Base-by-base conservation (phyloP, 805 yeast genomes). In the Geotrichum ghanense region DNA sequence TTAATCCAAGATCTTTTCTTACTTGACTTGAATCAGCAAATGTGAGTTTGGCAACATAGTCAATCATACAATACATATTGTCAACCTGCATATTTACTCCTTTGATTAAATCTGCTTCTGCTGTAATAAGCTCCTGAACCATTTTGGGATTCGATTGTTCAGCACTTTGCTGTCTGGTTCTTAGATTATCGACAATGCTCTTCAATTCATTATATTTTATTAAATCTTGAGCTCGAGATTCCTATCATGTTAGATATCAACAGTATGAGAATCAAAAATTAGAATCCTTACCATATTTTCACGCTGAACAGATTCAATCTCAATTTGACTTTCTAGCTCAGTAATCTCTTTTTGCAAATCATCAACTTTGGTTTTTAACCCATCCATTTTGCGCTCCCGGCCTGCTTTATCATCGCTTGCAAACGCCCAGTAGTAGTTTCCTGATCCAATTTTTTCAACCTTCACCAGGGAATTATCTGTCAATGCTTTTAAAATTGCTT, bases 401-500 rank as follows among this genome's bases (percentile, higher is more conserved):
- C 37, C 37, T 31, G 37, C 37, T 31, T 31, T 9, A 5, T 19
- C 37, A 31, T 31, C 37, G 16, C 37, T 31, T 19, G 12, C 16
- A 57, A 72, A 75, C 45, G 73, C 64, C 78, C 79, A 76, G 49
- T 74, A 76, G 2, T 75, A 60, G 45, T 72, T 73, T 12, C 72
- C 65, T 12, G 65, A 63, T 0, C 83, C 83, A 56, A 82, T 76
- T 57, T 77, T 77, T 50, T 74, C 79, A 35, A 68, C 65, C 42
- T 68, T 68, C 5, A 76, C 66, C 27, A 75, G 52, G 20, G 66
- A 71, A 45, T 77, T 81, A 51, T 75, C 79, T 6, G 74, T 54
- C 48, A 76, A 64, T 2, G 57, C 51, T 39, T 71, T 72, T 7
- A 76, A 52, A 1, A 76, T 51, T 7, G 73, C 78, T 53, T 77